Percentiles rank a stretch among this genome's conserved stretches.
These are phyloP conservation scores for Jaltomata sinuosa DNA, from an alignment of 257 asterid genomes.

Conservation along the genomic window DNA sequence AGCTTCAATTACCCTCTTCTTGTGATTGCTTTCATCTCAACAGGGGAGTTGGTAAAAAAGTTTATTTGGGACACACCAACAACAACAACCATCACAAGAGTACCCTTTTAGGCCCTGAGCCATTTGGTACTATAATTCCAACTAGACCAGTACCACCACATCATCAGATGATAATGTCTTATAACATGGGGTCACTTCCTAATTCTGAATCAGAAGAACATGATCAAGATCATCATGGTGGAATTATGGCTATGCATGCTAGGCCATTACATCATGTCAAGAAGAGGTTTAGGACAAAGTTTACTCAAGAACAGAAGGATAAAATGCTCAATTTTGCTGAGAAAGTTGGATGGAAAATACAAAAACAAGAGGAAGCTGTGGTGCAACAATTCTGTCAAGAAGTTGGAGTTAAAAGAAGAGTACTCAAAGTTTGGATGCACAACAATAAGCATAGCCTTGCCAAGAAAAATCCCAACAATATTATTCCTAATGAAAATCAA, in stretches of 20 bases:
- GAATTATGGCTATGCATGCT: slow-evolving; percentile 2
- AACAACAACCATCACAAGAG: slow-evolving; percentile 14
- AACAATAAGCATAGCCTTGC: slow-evolving; percentile 72
- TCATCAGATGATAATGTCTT: slow-evolving; percentile 62
- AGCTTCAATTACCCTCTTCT: not conserved
- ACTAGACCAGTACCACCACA: slow-evolving; percentile 27
- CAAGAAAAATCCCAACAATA: slow-evolving; percentile 26
- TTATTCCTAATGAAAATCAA: slow-evolving; percentile 11
- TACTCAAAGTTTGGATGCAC: slow-evolving; percentile 92
- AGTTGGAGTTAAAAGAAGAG: slow-evolving; percentile 70
- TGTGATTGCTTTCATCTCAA: slow-evolving; percentile 17
- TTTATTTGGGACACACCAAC: slow-evolving; percentile 29
- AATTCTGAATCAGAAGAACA: slow-evolving; percentile 56
- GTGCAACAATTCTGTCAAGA: slow-evolving; percentile 86
- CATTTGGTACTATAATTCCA: slow-evolving; percentile 11
- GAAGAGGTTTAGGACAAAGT: slow-evolving; percentile 82
- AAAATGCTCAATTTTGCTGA: slow-evolving; percentile 78
- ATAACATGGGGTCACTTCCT: slow-evolving; percentile 27
- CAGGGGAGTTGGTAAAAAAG: slow-evolving; percentile 33
- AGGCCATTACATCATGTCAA: slow-evolving; percentile 33
- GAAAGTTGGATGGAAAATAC: slow-evolving; percentile 87
- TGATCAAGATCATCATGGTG: slow-evolving; percentile 25
- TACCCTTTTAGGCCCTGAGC: slow-evolving; percentile 22
- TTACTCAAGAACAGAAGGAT: slow-evolving; percentile 78
- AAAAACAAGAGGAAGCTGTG: slow-evolving; percentile 66